A percentile compares a stretch with the other conserved stretches of the same genome.
Evolutionary conservation across 441 rosid genomes (phyloP).

Genomic region (Pelargonium cotyledonis): DNA sequence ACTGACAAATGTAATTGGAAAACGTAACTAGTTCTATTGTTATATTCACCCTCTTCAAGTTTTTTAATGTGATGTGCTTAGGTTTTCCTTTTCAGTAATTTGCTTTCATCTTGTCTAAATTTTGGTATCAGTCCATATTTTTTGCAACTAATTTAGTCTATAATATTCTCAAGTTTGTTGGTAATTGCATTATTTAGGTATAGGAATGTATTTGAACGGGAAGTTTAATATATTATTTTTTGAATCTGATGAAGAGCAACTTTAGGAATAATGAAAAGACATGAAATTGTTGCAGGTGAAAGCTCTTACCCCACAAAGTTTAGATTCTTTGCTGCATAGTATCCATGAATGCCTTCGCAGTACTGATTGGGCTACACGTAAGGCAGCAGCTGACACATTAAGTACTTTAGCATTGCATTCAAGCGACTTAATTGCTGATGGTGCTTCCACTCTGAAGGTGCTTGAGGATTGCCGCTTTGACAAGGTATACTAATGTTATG

Average conservation of each 20-base stretch:
- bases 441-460: constrained; percentile 49
- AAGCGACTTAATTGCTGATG: constrained; percentile 59
- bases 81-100: too few species aligned
- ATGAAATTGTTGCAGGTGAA: constrained; percentile 55
- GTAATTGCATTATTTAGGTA: background rate
- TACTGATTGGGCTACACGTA: constrained; percentile 93
- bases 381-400: constrained; percentile 91
- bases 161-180: background rate
- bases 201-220: background rate
- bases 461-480: constrained; percentile 92
- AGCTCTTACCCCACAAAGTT: constrained; percentile 80
- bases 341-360: constrained; percentile 89
- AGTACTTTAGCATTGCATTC: constrained; percentile 73
- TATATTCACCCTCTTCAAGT: too few species aligned
- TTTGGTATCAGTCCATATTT: too few species aligned
- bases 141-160: too few species aligned
- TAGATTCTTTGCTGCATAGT: constrained; percentile 69
- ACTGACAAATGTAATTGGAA: too few species aligned
- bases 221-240: background rate
- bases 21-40: too few species aligned
- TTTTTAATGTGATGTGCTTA: too few species aligned
- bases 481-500: constrained; percentile 43
- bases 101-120: too few species aligned
- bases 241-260: background rate
- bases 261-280: background rate